These are phyloP conservation scores for fission yeast (Schizosaccharomyces pombe) DNA, from an alignment of 805 yeast species.

Conservation along the genomic window ASM294v3 CU329670.1:1829001-1829500, in stretches of 20 bases:
- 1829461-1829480: too few species aligned
- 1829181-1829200: background rate
- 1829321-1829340: too few species aligned
- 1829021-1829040: slow-evolving; percentile 12
- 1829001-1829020: slow-evolving; percentile 22
- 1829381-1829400: too few species aligned
- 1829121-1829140: slow-evolving; percentile 40
- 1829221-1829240: background rate
- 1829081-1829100: slow-evolving; percentile 41
- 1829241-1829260: background rate
- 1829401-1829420: too few species aligned
- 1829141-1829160: slow-evolving; percentile 1
- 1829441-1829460: too few species aligned
- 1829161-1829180: background rate
- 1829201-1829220: background rate
- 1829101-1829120: slow-evolving; percentile 30
- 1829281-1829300: too few species aligned
- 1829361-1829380: too few species aligned
- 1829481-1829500: too few species aligned
- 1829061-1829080: slow-evolving; percentile 24
- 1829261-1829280: background rate
- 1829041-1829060: slow-evolving; percentile 24
- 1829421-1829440: too few species aligned
- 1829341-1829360: too few species aligned
- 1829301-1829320: too few species aligned